Evolutionary conservation across 1,139 yeast species (phyloP).

Genomic region (Pichia inconspicua): DNA sequence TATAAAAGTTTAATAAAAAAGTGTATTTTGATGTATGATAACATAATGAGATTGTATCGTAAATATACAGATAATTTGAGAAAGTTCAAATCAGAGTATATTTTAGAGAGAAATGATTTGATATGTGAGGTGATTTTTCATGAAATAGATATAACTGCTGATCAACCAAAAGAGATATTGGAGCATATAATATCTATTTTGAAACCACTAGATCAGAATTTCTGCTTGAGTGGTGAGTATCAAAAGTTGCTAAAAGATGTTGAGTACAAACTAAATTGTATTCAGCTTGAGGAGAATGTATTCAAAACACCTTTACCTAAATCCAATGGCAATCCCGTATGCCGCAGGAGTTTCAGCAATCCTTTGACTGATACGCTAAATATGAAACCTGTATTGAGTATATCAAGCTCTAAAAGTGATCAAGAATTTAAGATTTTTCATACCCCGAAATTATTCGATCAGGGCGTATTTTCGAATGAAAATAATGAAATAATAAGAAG

Average conservation of each 20-base stretch:
- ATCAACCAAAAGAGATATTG: slow-evolving; percentile 36
- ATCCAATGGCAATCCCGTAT: not conserved
- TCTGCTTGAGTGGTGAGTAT: slow-evolving; percentile 4
- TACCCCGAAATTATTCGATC: slow-evolving; percentile 8
- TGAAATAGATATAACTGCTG: slow-evolving; percentile 18
- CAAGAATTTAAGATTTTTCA: slow-evolving; percentile 8
- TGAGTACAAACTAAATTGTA: slow-evolving; percentile 1
- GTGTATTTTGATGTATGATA: slow-evolving; percentile 35
- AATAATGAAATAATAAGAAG: slow-evolving; percentile 8
- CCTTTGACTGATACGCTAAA: slow-evolving; percentile 11
- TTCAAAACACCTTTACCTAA: slow-evolving; percentile 4
- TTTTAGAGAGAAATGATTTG: slow-evolving; percentile 51
- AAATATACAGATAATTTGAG: slow-evolving; percentile 34
- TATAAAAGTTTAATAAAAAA: slow-evolving; percentile 32
- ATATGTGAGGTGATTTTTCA: slow-evolving; percentile 25
- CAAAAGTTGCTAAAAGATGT: not conserved
- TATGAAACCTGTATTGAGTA: slow-evolving; percentile 10
- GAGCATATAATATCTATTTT: slow-evolving; percentile 22
- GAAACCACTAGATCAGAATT: slow-evolving; percentile 7
- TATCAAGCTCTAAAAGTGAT: not conserved
- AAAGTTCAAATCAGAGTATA: slow-evolving; percentile 37
- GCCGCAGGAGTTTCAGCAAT: slow-evolving; percentile 12
- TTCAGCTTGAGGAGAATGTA: slow-evolving; percentile 3
- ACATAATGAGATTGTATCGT: slow-evolving; percentile 35
- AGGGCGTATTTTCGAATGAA: slow-evolving; percentile 6